Conservation (phyloP, 768 basidiomycete genomes). For the Suillus plorans region DNA sequence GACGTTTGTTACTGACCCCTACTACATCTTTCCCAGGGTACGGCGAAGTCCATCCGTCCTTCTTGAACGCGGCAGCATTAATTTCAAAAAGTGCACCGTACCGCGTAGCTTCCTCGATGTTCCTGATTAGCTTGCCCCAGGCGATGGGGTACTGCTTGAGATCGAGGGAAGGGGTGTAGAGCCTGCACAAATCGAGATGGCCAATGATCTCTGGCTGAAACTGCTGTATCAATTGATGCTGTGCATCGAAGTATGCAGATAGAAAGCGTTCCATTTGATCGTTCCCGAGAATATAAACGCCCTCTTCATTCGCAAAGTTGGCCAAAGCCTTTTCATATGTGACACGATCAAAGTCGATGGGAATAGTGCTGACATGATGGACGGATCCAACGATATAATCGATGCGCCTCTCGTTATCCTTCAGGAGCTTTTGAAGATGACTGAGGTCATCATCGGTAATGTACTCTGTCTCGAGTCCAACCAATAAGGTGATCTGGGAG, state of each 20-base stretch:
- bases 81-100: slow-evolving; percentile 95
- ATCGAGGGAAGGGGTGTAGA: slow-evolving; percentile 68
- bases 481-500: slow-evolving; percentile 68
- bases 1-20: slow-evolving; percentile 48
- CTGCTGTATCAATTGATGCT: slow-evolving; percentile 65
- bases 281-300: slow-evolving; percentile 22
- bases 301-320: slow-evolving; percentile 33
- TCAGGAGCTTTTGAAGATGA: slow-evolving; percentile 53
- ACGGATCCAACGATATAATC: slow-evolving; percentile 92
- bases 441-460: slow-evolving; percentile 71
- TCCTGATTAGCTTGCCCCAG: slow-evolving; percentile 68
- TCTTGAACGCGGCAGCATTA: slow-evolving; percentile 90
- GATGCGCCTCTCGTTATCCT: slow-evolving; percentile 47
- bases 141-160: slow-evolving; percentile 59
- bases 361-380: slow-evolving; percentile 84
- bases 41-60: slow-evolving; percentile 74
- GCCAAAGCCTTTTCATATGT: slow-evolving; percentile 67
- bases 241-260: slow-evolving; percentile 80
- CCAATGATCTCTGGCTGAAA: slow-evolving; percentile 89
- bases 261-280: slow-evolving; percentile 48
- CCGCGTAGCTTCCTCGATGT: slow-evolving; percentile 64
- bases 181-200: slow-evolving; percentile 89
- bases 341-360: slow-evolving; percentile 86
- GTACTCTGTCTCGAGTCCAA: slow-evolving; percentile 92
- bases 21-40: slow-evolving; percentile 84